Conservation (phyloP, 2,329 filamentous ascomycete genomes). For the Botrytis fabae region DNA sequence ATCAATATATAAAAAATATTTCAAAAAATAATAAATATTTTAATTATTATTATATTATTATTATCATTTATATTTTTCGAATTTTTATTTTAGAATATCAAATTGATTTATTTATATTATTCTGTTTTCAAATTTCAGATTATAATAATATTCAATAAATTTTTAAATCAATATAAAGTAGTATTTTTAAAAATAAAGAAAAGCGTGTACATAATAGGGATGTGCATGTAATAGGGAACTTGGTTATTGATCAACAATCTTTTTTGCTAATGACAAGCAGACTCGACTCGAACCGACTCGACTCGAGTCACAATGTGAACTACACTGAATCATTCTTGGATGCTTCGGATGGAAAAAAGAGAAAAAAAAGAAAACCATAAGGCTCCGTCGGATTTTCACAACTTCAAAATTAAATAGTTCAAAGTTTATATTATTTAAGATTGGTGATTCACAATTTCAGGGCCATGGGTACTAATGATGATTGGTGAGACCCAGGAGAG, state of each 20-base stretch:
- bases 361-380: not conserved
- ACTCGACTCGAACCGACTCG: not conserved
- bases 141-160: no score
- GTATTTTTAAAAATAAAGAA: no score
- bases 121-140: no score
- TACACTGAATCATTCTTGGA: not conserved
- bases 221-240: no score
- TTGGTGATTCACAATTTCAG: not conserved
- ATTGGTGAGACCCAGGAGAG: not conserved
- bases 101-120: no score
- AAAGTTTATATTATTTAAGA: not conserved
- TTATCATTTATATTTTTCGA: no score
- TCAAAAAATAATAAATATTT: no score
- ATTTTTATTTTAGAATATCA: no score
- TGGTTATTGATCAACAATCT: not conserved
- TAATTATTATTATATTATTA: no score
- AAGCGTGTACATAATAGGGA: no score
- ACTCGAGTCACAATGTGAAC: not conserved
- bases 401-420: not conserved
- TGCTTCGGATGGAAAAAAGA: not conserved
- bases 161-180: no score
- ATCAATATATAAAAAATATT: no score
- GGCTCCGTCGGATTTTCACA: not conserved
- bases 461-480: not conserved
- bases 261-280: not conserved